Evolutionary conservation across 2,329 filamentous ascomycete species (phyloP).

Genomic region (Monilinia fructigena): DNA sequence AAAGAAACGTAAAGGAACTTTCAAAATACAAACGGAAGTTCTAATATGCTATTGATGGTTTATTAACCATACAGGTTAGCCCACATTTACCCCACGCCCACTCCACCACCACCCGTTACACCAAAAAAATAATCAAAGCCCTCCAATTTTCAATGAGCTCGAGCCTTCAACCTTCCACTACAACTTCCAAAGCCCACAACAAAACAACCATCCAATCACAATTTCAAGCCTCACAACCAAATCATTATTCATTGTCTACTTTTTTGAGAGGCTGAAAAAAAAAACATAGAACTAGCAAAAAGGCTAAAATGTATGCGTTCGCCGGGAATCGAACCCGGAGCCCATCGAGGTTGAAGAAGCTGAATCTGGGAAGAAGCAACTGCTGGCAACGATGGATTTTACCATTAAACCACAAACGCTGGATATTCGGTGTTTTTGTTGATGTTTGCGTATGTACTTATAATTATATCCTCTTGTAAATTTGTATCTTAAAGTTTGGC

Average conservation of each 20-base stretch:
- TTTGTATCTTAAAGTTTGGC: too few relatives aligned
- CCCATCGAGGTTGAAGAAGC: background rate
- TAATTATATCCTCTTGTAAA: background rate
- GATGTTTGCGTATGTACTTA: background rate
- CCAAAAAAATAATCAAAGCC: background rate
- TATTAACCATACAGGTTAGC: too few relatives aligned
- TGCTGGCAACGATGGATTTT: slow-evolving; percentile 1
- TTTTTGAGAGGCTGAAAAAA: too few relatives aligned
- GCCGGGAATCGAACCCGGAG: slow-evolving; percentile 2
- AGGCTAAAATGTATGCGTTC: background rate
- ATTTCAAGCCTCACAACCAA: background rate
- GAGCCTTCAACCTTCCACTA: background rate
- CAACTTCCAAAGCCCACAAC: background rate
- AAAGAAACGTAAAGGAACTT: too few relatives aligned
- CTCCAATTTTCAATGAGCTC: background rate
- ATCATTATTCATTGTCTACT: background rate
- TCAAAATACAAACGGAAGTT: too few relatives aligned
- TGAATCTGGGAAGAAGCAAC: background rate
- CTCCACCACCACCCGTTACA: background rate
- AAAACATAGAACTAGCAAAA: background rate
- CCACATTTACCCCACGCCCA: background rate
- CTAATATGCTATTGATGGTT: too few relatives aligned
- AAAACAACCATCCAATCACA: background rate
- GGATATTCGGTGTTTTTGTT: background rate
- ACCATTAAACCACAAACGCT: slow-evolving; percentile 3